Base-by-base conservation (phyloP, 768 basidiomycete genomes). In the Mycena albidolilacea region DNA sequence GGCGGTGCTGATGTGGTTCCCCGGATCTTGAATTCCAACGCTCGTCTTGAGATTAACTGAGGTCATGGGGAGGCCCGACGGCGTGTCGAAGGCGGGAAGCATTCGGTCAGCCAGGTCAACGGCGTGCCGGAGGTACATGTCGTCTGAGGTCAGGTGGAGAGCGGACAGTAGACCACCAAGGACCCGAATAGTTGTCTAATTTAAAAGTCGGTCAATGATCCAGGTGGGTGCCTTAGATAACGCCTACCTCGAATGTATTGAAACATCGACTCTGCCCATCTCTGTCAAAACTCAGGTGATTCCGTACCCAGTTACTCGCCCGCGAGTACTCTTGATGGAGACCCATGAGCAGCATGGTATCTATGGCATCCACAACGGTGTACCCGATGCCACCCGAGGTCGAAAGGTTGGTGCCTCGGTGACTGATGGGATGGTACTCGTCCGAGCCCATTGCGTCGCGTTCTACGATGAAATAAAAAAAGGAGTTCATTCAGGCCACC, bases 131-230 rank as follows among this genome's bases (percentile, higher is more conserved):
- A 95, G 85, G 79, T 87, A 93, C 30, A 94, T 77, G 8, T 79
- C 60, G 64, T 93, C 90, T 60, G 85, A 83, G 5, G 90, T 89
- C n/a, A 94, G 86, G 77, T 92, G 85, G 77, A 91, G 87, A 1
- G 93, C 90, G 17, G 92, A 87, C 4, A 95, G 82, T 3, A 95
- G 83, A 1, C 93, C 94, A 8, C 93, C 93, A 6, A 95, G 84
- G 6, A 94, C 86, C 21, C 94, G 89, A 58, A 94, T 95, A 0
- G 93, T 94, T 3, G 91, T 92, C 93, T 94, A 74, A 52, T 50
- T 58, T 8, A 9, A 57, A 6, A 12, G 41, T 41, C 3, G 46
- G 43, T 58, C 12, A 39, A 38, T 19, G 9, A n/a, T 0, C 35
- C 7, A 21, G 30, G 14, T n/a, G 11, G 3, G 37, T 21, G 17